These are phyloP conservation scores for Fusarium sp. DNA, from an alignment of 2,329 filamentous ascomycete genomes.

Conservation along the genomic window DNA sequence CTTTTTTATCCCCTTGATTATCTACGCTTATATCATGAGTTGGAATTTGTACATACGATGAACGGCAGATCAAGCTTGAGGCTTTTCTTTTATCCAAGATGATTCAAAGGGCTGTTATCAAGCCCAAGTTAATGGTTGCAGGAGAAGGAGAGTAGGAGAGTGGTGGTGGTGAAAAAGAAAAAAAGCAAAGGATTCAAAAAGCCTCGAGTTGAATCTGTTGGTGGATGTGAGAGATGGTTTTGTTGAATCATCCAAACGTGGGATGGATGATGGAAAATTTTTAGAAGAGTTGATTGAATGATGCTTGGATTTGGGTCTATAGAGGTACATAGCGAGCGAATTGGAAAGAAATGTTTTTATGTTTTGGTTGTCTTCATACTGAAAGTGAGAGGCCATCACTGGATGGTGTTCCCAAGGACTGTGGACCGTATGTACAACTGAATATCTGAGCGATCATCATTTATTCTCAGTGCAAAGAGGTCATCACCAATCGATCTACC, in stretches of 20 bases:
- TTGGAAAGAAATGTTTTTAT: constrained; percentile 29
- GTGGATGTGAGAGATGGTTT: background rate
- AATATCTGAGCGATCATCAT: background rate
- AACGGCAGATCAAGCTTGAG: constrained; percentile 19
- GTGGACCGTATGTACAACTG: too few relatives aligned
- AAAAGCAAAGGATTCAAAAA: background rate
- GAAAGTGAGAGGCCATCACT: too few relatives aligned
- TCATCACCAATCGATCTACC: background rate
- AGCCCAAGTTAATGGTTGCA: constrained; percentile 18
- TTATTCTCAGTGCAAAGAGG: background rate
- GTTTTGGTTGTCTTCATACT: background rate
- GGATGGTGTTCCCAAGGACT: too few relatives aligned
- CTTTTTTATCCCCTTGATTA: constrained; percentile 1
- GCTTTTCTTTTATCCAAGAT: constrained; percentile 11
- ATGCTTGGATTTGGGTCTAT: constrained; percentile 29
- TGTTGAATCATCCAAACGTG: background rate
- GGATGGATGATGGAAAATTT: constrained; percentile 6
- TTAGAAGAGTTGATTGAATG: constrained; percentile 31
- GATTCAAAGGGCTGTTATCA: constrained; percentile 11
- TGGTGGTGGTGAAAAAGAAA: background rate
- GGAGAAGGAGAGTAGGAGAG: constrained; percentile 1
- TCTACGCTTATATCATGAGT: constrained; percentile 42
- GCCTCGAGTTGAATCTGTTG: constrained; percentile 2
- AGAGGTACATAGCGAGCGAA: constrained; percentile 42
- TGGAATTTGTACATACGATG: constrained; percentile 44